Base-by-base conservation (phyloP, 2,329 filamentous ascomycete genomes). In the Beauveria caledonica region DNA sequence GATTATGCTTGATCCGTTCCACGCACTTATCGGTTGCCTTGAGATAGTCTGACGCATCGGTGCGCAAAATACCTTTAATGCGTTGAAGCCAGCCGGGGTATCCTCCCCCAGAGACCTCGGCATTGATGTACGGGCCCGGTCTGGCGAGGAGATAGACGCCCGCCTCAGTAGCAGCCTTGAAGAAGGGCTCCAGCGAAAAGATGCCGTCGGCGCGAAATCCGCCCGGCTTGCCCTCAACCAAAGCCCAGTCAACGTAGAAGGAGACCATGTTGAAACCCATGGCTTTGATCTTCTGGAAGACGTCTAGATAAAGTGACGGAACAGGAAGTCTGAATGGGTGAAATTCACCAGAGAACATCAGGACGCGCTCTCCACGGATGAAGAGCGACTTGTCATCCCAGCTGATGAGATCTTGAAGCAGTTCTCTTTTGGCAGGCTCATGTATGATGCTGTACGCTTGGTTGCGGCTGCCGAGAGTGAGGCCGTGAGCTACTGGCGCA, bases 281-380 rank as follows among this genome's bases (percentile, higher is more conserved):
- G 0, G 89, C 86, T 71, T 88, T 92, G 71, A 93, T 84, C 73
- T 95, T 95, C 67, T 94, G 86, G 66, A 95, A 87, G 2, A 93
- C 69, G 65, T 93, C 90, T 9, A 89, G 77, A 77, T 86, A 80
- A 0, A 80, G 68, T 0, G 71, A 73, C 0, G 78, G 76, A 0
- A 78, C 76, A 0, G 78, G 77, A 1, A 80, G 70, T 1, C 78
- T 74, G 59, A 79, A 92, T 0, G 88, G 87, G 68, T 92, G 88
- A 3, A 91, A 80, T 69, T 92, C 89, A 44, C 85, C 89, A 46
- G 83, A 86, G 70, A 87, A 91, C 40, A 92, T 78, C 68, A 90
- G 84, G 49, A 89, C 75, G 10, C 88, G 80, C 68, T 91, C 83
- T 10, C 88, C 88, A 63, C 81, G 78, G 62, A 92, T 80, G 64